Evolutionary conservation across 2,329 filamentous ascomycete species (phyloP).

Genomic region (Didymella exigua): DNA sequence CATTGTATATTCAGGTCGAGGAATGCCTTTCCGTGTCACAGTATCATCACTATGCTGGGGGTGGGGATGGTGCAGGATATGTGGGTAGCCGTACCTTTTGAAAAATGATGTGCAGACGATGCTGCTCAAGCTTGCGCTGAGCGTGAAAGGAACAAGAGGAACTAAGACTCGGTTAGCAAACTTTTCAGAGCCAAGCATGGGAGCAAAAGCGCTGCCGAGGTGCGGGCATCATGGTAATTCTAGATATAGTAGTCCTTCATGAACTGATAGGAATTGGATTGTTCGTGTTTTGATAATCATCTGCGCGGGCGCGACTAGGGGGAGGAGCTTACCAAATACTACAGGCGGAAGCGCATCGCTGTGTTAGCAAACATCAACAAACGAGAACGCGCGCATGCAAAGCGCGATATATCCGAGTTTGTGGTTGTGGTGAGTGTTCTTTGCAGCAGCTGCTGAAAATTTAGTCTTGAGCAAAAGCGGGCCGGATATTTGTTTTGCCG

Average conservation of each 20-base stretch:
- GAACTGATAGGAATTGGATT: conserved; percentile 64
- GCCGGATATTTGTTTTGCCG: conserved; percentile 8
- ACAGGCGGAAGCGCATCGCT: conserved; percentile 11
- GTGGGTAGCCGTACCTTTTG: conserved; percentile 51
- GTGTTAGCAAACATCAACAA: conserved; percentile 21
- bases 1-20: conserved; percentile 69
- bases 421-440: conserved; percentile 18
- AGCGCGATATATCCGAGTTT: conserved; percentile 19
- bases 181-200: background rate
- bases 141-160: background rate
- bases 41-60: conserved; percentile 62
- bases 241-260: conserved; percentile 60
- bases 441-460: conserved; percentile 32
- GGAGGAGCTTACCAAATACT: conserved; percentile 23
- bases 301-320: conserved; percentile 30
- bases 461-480: conserved; percentile 21
- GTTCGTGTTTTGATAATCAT: conserved; percentile 55
- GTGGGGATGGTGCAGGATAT: conserved; percentile 11
- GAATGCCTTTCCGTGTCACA: conserved; percentile 71
- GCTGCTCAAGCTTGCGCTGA: background rate
- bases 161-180: conserved; percentile 28
- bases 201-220: conserved; percentile 12
- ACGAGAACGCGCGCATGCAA: conserved; percentile 20
- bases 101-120: background rate
- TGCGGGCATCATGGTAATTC: conserved; percentile 62